Evolutionary conservation across 495 filamentous ascomycete genomes (phyloP), one percentile per base, ranked within the genome.

Genomic region (Penicillium soppii): DNA sequence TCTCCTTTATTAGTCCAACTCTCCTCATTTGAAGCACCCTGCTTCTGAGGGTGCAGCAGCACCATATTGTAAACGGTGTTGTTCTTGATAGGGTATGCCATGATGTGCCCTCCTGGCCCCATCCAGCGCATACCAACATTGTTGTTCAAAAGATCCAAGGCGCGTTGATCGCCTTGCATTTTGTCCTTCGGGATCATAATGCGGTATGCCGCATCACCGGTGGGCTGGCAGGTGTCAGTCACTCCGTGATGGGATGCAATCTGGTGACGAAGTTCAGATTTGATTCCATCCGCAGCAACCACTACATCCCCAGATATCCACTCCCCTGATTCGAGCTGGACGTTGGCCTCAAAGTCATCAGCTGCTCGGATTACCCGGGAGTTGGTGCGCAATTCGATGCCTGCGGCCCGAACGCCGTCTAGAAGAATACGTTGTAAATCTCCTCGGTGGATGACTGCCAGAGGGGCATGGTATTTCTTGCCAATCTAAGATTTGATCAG

Each of bases 141-240:
- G 32, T 67, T 27, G 38, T 50, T 43, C 38, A 66, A 43, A 41
- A 70, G 50, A 45, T 57, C 56, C 27, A 52, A 38, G 2, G 84
- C 59, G 15, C 74, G 70, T 1, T 66, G 66, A 10, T 76, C 68
- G 37, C 75, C 72, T 25, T 71, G 66, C 39, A 84, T 67, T 39
- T 84, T 69, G 16, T 73, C 63, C 5, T 68, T 66, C 8, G 74
- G 68, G 23, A 85, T 68, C 13, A 81, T 66, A 46, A 84, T 80
- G 2, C 83, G 73, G 54, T 85, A 86, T 7, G 83, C 83, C 27
- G 83, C 63, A 53, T 87, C 83, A 8, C 83, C 83, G 1, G 83
- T 85, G 43, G 66, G 59, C 16, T 58, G 54, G 0, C 71, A 73
- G 22, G 82, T 47, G n/a, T n/a, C n/a, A n/a, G n/a, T n/a, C n/a